These are phyloP conservation scores for Vigna unguiculata DNA, from an alignment of 306 rosid genomes.

Conservation along the genomic window DNA sequence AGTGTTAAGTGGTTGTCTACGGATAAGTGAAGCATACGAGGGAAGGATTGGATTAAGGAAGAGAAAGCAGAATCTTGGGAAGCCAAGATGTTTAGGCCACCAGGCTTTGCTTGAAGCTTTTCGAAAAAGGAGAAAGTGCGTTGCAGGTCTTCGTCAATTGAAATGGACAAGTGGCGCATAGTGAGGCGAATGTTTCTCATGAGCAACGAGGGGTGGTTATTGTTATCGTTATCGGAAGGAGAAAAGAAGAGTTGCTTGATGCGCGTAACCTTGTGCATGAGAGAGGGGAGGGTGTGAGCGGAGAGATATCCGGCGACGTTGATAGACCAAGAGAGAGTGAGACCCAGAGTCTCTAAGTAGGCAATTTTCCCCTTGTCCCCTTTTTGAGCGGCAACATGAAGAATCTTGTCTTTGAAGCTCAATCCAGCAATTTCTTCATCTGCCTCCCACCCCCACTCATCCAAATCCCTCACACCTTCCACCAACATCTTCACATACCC, in stretches of 20 bases:
- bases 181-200: constrained; percentile 69
- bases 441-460: constrained; percentile 54
- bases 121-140: constrained; percentile 82
- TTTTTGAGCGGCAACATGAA: constrained; percentile 63
- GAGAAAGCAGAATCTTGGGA: constrained; percentile 59
- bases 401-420: constrained; percentile 65
- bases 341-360: constrained; percentile 76
- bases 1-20: constrained; percentile 59
- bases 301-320: constrained; percentile 75
- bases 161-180: constrained; percentile 75
- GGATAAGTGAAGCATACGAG: constrained; percentile 68
- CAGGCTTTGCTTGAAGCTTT: constrained; percentile 87
- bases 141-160: constrained; percentile 82
- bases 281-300: constrained; percentile 61
- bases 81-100: constrained; percentile 71
- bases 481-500: constrained; percentile 70
- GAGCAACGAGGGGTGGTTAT: not conserved
- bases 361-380: constrained; percentile 86
- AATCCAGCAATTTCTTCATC: constrained; percentile 35
- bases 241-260: constrained; percentile 77
- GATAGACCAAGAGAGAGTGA: constrained; percentile 81
- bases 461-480: constrained; percentile 78
- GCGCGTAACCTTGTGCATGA: constrained; percentile 68
- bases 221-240: constrained; percentile 42
- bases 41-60: constrained; percentile 76